phyloP scores from a whole-genome alignment of 495 filamentous ascomycete genomes.

The Xylaria venustula region DNA sequence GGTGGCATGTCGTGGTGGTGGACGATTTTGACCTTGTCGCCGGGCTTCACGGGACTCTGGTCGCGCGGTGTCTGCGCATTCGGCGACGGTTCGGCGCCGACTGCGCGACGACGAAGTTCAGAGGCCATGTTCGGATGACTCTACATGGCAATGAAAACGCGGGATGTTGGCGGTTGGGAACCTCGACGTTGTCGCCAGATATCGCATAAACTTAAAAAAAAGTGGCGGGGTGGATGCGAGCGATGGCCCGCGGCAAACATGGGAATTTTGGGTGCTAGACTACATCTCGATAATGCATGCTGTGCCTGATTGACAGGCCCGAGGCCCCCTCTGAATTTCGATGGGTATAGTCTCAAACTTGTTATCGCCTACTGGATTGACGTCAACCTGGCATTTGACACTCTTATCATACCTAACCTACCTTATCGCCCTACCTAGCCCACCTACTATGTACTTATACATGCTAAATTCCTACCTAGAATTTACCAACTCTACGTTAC shows the following conservation, averaged over 20 bases:
- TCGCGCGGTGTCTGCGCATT: slow-evolving; percentile 32
- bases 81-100: slow-evolving; percentile 27
- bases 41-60: slow-evolving; percentile 44
- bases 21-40: slow-evolving; percentile 45
- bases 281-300: background rate
- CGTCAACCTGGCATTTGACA: background rate
- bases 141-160: slow-evolving; percentile 12
- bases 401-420: background rate
- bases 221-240: background rate
- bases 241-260: background rate
- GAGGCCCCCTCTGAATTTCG: background rate
- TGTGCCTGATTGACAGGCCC: slow-evolving; percentile 16
- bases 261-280: background rate
- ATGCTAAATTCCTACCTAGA: too few relatives aligned
- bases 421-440: background rate
- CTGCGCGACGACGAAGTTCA: slow-evolving; percentile 49
- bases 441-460: background rate
- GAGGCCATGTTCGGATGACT: slow-evolving; percentile 39
- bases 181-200: background rate
- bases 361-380: background rate
- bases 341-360: slow-evolving; percentile 1
- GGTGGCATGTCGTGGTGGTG: slow-evolving; percentile 39
- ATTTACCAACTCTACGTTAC: too few relatives aligned
- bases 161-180: background rate
- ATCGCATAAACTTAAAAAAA: background rate